Evolutionary conservation across 768 basidiomycete genomes (phyloP), one percentile per base, ranked within the genome.

Genomic region (Leccinum boreale): DNA sequence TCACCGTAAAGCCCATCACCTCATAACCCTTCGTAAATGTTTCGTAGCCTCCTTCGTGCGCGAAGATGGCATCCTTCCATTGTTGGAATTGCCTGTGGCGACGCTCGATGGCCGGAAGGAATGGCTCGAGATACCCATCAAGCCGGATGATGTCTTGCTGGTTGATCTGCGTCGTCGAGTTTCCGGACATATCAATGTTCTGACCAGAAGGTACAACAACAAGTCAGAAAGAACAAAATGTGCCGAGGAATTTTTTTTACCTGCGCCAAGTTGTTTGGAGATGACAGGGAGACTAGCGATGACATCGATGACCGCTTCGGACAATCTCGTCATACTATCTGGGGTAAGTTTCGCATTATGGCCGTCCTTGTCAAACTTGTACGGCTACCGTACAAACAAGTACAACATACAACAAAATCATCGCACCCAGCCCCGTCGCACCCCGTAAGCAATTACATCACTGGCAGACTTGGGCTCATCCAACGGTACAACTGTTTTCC

Each of bases 41-140:
- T 55, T 87, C 88, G 62, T 85, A 82, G 19, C 97, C 96, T 50
- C 94, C 94, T 76, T 98, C 95, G 62, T 85, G 74, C 50, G 82
- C 65, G 23, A 88, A 80, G 66, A 97, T 90, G 47, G 75, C 78
- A 64, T 87, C 81, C 66, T 89, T 92, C 90, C 89, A 92, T 65
- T 82, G 79, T 57, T 81, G 80, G 75, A 85, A 92, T 31, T 72
- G 69, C 54, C 85, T 83, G 72, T 92, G 79, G 59, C 92, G 80
- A 63, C 82, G 80, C 57, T 83, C 75, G 70, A 94, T 90, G 46
- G 82, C 79, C 28, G 85, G 80, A 53, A 88, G 76, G 66, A 88
- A 82, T n/a, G 83, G 84, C 65, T 84, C 81, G n/a, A 94, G 84
- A 72, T 85, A 92, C 17, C 80, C 78, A 71, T 94, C 92, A 63